Evolutionary conservation across 2,329 filamentous ascomycete species (phyloP).

Genomic region (Mycosphaerelloides madeirae): DNA sequence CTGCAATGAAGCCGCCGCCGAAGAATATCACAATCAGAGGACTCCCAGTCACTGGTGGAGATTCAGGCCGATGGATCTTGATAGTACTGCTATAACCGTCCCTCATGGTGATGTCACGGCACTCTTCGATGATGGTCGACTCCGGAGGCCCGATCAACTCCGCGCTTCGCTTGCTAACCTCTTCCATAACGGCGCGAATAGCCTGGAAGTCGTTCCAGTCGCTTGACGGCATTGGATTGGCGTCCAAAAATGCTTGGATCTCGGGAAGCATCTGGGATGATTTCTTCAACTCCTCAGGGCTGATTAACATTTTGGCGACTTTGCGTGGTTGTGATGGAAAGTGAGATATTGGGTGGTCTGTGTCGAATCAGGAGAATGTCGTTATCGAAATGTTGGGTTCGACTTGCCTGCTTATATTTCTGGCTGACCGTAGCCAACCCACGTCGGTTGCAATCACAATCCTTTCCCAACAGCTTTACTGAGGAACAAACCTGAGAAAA

Average conservation of each 20-base stretch:
- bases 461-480: too few species aligned
- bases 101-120: constrained; percentile 28
- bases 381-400: too few species aligned
- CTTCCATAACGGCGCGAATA: not conserved
- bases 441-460: too few species aligned
- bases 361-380: too few species aligned
- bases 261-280: constrained; percentile 2
- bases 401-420: too few species aligned
- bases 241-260: not conserved
- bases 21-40: constrained; percentile 22
- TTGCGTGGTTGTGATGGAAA: too few species aligned
- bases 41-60: constrained; percentile 12
- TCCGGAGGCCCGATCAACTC: constrained; percentile 6
- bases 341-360: too few species aligned
- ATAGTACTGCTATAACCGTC: constrained; percentile 33
- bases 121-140: constrained; percentile 3
- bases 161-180: not conserved
- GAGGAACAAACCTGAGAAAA: too few species aligned
- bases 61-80: constrained; percentile 29
- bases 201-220: constrained; percentile 5
- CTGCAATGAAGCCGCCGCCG: constrained; percentile 24
- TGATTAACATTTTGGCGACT: constrained; percentile 3
- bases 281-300: not conserved
- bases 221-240: constrained; percentile 3
- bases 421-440: too few species aligned